Evolutionary conservation across 2,329 filamentous ascomycete species (phyloP).

Genomic region (Lachnellula subtilissima): DNA sequence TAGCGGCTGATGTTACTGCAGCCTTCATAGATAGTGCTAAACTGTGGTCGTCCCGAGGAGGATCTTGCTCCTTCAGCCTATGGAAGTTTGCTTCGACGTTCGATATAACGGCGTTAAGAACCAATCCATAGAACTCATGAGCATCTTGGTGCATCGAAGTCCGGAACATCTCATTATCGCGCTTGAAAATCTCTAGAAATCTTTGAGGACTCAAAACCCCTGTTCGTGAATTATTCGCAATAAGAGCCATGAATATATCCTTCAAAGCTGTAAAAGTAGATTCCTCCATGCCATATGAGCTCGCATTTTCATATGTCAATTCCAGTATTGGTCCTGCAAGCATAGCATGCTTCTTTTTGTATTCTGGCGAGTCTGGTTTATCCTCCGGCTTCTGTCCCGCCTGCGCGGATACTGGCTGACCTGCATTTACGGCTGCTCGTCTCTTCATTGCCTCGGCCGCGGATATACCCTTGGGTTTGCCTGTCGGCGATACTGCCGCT

Average conservation of each 20-base stretch:
- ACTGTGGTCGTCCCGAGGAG: conserved; percentile 38
- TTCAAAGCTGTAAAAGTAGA: conserved; percentile 92
- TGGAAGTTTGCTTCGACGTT: conserved; percentile 87
- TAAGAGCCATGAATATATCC: conserved; percentile 90
- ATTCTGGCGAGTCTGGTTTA: conserved; percentile 90
- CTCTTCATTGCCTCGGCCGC: conserved; percentile 53
- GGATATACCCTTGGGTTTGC: conserved; percentile 50
- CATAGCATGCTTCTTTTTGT: conserved; percentile 95
- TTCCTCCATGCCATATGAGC: conserved; percentile 86
- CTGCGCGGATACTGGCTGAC: conserved; percentile 50
- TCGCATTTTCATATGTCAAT: conserved; percentile 73
- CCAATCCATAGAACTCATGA: conserved; percentile 90
- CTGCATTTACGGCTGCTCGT: conserved; percentile 49
- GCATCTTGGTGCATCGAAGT: conserved; percentile 98
- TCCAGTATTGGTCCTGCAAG: conserved; percentile 82
- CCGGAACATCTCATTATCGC: conserved; percentile 95
- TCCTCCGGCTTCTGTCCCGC: conserved; percentile 67
- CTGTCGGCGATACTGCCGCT: conserved; percentile 39
- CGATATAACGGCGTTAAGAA: conserved; percentile 93
- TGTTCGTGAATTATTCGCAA: conserved; percentile 73
- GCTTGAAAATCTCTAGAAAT: conserved; percentile 88
- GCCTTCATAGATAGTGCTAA: conserved; percentile 48
- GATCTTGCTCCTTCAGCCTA: conserved; percentile 50
- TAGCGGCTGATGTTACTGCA: conserved; percentile 36
- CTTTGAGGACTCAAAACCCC: conserved; percentile 89